Conservation (phyloP, 2,329 filamentous ascomycete species). For the Botryotinia globosa region DNA sequence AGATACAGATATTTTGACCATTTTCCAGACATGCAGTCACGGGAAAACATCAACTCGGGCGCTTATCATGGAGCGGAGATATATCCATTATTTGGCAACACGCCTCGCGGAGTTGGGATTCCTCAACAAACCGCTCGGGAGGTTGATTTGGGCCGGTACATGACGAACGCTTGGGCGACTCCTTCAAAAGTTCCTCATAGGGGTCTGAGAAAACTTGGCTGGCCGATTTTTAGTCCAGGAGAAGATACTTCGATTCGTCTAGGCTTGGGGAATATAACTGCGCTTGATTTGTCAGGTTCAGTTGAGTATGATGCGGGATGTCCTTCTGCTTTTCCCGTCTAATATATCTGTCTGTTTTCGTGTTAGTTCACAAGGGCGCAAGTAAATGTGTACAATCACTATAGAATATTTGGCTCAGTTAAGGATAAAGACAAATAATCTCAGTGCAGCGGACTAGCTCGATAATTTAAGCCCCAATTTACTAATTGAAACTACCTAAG, state of each 20-base stretch:
- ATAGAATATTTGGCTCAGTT: too few relatives aligned
- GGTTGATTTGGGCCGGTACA: slow-evolving; percentile 31
- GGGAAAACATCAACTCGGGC: slow-evolving; percentile 29
- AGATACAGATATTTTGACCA: slow-evolving; percentile 38
- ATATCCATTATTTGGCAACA: slow-evolving; percentile 20
- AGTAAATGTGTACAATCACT: background rate
- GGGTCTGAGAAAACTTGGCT: slow-evolving; percentile 30
- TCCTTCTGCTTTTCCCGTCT: background rate
- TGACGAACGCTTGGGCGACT: slow-evolving; percentile 38
- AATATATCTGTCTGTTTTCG: background rate
- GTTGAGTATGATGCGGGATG: slow-evolving; percentile 22
- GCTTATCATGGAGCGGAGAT: slow-evolving; percentile 38
- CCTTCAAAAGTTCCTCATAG: slow-evolving; percentile 38
- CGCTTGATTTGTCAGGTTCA: slow-evolving; percentile 23
- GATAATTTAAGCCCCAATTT: too few relatives aligned
- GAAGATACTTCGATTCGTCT: slow-evolving; percentile 26
- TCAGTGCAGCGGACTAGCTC: too few relatives aligned
- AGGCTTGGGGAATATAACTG: slow-evolving; percentile 28
- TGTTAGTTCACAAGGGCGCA: too few relatives aligned
- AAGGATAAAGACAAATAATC: too few relatives aligned
- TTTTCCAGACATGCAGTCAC: slow-evolving; percentile 36
- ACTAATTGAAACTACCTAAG: too few relatives aligned
- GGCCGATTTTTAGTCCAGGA: slow-evolving; percentile 24
- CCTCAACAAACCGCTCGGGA: slow-evolving; percentile 27
- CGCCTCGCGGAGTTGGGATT: slow-evolving; percentile 18